These are phyloP conservation scores for Trametes sanguinea DNA, from an alignment of 768 basidiomycete species.

Conservation along the genomic window DNA sequence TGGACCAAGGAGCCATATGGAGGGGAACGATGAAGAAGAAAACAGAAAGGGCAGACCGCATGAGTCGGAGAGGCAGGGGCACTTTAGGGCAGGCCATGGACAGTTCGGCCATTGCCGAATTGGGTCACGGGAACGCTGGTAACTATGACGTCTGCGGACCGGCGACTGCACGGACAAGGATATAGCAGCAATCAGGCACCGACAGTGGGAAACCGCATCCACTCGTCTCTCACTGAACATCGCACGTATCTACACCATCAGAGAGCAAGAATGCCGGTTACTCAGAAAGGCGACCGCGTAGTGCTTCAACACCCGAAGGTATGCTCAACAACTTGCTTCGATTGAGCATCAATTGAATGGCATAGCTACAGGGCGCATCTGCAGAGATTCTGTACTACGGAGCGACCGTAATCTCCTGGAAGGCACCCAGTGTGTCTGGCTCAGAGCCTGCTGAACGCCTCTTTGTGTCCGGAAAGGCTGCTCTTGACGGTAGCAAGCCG, in stretches of 20 bases:
- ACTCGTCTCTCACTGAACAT: neutral
- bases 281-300: constrained; percentile 44
- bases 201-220: neutral
- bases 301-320: constrained; percentile 68
- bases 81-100: constrained; percentile 20
- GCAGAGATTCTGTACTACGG: constrained; percentile 75
- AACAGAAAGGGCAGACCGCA: neutral
- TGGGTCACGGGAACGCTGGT: neutral
- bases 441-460: constrained; percentile 60
- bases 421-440: constrained; percentile 43
- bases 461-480: constrained; percentile 80
- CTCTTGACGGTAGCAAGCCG: constrained; percentile 79
- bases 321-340: constrained; percentile 1
- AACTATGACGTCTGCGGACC: neutral
- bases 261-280: constrained; percentile 53
- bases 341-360: neutral
- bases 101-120: no score
- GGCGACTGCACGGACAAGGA: neutral
- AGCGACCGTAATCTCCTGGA: constrained; percentile 89
- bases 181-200: neutral
- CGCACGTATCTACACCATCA: neutral
- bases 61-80: neutral
- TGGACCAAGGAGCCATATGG: constrained; percentile 1
- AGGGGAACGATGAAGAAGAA: neutral
- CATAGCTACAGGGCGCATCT: constrained; percentile 55